Percentiles rank a stretch among this genome's conserved stretches.
Conservation (phyloP, 192 early-diverging fungal genomes). For the Kappamyces sp. region DNA sequence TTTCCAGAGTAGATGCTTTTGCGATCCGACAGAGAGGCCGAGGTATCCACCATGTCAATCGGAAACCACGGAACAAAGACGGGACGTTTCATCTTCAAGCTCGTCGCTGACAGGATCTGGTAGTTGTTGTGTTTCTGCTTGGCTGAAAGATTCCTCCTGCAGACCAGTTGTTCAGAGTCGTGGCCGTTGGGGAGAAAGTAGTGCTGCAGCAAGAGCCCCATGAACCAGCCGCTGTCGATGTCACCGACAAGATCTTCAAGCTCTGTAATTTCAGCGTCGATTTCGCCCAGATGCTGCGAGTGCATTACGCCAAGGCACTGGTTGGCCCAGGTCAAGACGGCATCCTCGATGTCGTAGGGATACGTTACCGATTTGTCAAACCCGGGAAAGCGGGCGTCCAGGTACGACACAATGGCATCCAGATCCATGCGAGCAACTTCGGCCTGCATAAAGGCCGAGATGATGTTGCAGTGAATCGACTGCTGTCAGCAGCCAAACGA, state of each 20-base stretch:
- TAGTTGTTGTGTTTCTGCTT: too few relatives aligned
- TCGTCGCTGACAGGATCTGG: too few relatives aligned
- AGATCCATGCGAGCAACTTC: slow-evolving; percentile 10
- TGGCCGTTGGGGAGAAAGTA: slow-evolving; percentile 18
- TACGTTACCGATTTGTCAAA: slow-evolving; percentile 20
- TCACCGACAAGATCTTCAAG: slow-evolving; percentile 28
- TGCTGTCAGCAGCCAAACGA: slow-evolving; percentile 11
- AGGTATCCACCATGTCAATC: not conserved
- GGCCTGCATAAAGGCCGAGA: slow-evolving; percentile 34
- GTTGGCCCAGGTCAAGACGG: slow-evolving; percentile 43
- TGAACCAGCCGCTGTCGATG: slow-evolving; percentile 28
- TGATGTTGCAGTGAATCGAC: slow-evolving; percentile 42
- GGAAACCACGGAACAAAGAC: slow-evolving; percentile 4
- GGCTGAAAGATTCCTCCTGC: too few relatives aligned
- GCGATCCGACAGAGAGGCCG: not conserved
- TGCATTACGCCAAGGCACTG: slow-evolving; percentile 21
- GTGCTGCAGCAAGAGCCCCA: slow-evolving; percentile 17
- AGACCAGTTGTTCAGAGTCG: too few relatives aligned
- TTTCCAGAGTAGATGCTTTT: slow-evolving; percentile 2
- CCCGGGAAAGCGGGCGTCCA: slow-evolving; percentile 22
- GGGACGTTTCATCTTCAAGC: not conserved
- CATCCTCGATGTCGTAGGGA: slow-evolving; percentile 51
- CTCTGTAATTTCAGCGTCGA: slow-evolving; percentile 7
- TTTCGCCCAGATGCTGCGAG: not conserved
- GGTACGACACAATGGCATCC: slow-evolving; percentile 25